Evolutionary conservation across 148 eudicot genomes (phyloP).

Genomic region (Cornus controversa): DNA sequence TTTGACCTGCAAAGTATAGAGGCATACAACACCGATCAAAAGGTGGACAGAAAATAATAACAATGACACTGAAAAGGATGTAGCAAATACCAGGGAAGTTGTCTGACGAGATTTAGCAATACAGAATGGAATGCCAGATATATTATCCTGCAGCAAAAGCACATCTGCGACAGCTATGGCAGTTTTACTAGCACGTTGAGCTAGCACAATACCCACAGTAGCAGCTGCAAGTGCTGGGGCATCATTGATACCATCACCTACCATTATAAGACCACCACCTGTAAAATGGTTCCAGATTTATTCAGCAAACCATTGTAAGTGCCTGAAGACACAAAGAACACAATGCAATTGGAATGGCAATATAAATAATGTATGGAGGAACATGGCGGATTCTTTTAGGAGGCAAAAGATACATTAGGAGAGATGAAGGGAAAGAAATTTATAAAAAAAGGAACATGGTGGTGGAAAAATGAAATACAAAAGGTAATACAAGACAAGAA

Average conservation of each 20-base stretch:
- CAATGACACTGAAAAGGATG: neutral
- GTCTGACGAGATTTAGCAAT: slow-evolving; percentile 90
- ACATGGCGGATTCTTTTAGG: too few species aligned
- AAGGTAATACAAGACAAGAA: too few species aligned
- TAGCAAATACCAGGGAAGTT: slow-evolving; percentile 61
- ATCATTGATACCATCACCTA: slow-evolving; percentile 97
- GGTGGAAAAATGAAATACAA: too few species aligned
- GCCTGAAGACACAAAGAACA: neutral
- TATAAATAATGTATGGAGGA: too few species aligned
- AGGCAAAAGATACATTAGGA: too few species aligned
- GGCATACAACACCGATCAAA: slow-evolving; percentile 2
- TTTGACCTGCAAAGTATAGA: slow-evolving; percentile 57
- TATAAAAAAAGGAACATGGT: too few species aligned
- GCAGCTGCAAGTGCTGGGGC: slow-evolving; percentile 99
- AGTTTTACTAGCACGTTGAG: slow-evolving; percentile 90
- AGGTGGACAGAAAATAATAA: neutral
- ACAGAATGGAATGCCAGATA: slow-evolving; percentile 88
- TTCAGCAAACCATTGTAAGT: slow-evolving; percentile 5
- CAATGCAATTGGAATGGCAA: too few species aligned
- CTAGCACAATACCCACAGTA: slow-evolving; percentile 89
- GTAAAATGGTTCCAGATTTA: slow-evolving; percentile 13
- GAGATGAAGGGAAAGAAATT: too few species aligned
- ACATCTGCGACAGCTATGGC: slow-evolving; percentile 99
- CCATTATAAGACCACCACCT: slow-evolving; percentile 95
- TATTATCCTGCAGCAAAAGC: slow-evolving; percentile 83